These are phyloP conservation scores for Tulasnella sp. DNA, from an alignment of 768 basidiomycete genomes.

Conservation along the genomic window DNA sequence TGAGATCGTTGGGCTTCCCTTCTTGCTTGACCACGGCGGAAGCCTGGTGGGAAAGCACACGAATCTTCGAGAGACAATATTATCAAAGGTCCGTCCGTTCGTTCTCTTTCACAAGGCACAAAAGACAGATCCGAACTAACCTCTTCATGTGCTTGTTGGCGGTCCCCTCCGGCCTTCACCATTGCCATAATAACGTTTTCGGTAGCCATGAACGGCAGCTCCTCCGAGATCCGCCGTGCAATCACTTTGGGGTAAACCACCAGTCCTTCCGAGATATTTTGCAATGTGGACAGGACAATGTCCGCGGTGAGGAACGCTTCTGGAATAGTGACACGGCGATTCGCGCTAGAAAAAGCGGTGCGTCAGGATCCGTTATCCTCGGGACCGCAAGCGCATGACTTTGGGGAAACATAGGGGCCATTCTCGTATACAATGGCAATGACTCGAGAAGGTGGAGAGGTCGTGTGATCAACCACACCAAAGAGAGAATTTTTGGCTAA, in stretches of 20 bases:
- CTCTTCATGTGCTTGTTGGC: conserved; percentile 96
- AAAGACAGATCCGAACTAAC: conserved; percentile 57
- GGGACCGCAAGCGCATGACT: not conserved
- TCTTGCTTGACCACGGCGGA: conserved; percentile 92
- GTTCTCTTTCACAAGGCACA: conserved; percentile 37
- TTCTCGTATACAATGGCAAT: not conserved
- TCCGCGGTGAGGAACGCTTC: conserved; percentile 98
- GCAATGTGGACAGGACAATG: conserved; percentile 91
- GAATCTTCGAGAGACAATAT: conserved; percentile 40
- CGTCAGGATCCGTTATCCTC: conserved; percentile 13
- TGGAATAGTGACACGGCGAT: conserved; percentile 93
- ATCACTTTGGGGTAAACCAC: conserved; percentile 99
- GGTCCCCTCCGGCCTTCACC: conserved; percentile 91
- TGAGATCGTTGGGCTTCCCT: conserved; percentile 93
- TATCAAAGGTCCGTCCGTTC: conserved; percentile 28
- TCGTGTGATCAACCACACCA: conserved; percentile 3
- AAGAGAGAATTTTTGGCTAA: conserved; percentile 41
- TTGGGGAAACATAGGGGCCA: not conserved
- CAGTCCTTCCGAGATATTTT: conserved; percentile 97
- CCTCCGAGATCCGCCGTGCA: conserved; percentile 85
- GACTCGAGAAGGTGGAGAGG: not conserved
- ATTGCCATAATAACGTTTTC: conserved; percentile 99
- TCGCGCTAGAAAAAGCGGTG: conserved; percentile 63
- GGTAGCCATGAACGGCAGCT: conserved; percentile 99
- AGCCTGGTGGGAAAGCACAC: conserved; percentile 92